Percentiles rank a stretch among this genome's conserved stretches.
These are phyloP conservation scores for Lavandula angustifolia DNA, from an alignment of 257 asterid species.

Conservation along the genomic window DNA sequence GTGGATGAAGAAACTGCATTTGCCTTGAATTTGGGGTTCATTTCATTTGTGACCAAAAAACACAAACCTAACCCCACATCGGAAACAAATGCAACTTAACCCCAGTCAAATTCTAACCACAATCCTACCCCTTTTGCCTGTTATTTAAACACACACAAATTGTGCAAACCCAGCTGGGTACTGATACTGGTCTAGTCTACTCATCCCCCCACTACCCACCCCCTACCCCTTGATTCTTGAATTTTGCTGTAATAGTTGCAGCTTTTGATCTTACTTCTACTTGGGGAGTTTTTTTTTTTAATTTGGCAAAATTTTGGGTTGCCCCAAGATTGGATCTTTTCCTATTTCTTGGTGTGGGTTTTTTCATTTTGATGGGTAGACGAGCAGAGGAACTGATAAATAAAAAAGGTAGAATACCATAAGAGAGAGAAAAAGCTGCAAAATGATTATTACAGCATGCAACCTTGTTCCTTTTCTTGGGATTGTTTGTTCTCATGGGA, in stretches of 20 bases:
- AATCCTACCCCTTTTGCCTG: constrained; percentile 40
- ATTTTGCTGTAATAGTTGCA: constrained; percentile 37
- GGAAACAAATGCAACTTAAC: constrained; percentile 39
- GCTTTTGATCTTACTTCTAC: constrained; percentile 30
- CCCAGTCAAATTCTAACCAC: constrained; percentile 71
- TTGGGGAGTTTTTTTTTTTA: constrained; percentile 11
- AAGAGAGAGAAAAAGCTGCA: constrained; percentile 46
- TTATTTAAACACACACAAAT: constrained; percentile 65
- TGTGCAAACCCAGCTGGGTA: constrained; percentile 44
- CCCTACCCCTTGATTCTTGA: constrained; percentile 25
- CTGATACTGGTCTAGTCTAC: constrained; percentile 31
- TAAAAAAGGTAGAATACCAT: constrained; percentile 41
- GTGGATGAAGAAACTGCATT: constrained; percentile 45
- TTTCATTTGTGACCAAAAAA: constrained; percentile 39
- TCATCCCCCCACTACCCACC: neutral
- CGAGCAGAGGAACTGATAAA: constrained; percentile 44
- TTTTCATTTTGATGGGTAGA: constrained; percentile 52
- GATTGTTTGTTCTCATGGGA: constrained; percentile 45
- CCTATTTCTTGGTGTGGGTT: constrained; percentile 27
- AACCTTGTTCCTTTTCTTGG: constrained; percentile 58
- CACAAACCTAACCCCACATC: constrained; percentile 23
- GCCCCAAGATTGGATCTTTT: constrained; percentile 14
- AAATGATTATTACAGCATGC: constrained; percentile 42
- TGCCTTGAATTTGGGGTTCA: constrained; percentile 48
- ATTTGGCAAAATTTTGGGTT: constrained; percentile 11